Evolutionary conservation across 371 early-diverging fungal species (phyloP).

Genomic region (Coemansia sp.): DNA sequence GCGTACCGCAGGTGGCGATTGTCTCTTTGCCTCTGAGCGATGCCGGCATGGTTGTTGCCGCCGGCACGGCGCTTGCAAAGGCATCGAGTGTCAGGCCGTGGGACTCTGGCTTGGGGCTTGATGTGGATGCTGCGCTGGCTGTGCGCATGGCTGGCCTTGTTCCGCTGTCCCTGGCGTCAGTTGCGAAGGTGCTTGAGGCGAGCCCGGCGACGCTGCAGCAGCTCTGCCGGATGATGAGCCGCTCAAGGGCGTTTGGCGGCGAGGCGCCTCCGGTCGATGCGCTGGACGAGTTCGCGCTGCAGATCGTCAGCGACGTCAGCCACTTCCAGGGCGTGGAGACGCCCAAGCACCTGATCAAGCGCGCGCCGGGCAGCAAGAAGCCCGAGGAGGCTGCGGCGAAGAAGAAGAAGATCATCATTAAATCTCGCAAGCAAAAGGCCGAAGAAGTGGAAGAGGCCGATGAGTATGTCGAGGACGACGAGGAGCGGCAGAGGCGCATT

Average conservation of each 20-base stretch:
- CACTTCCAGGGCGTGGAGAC: constrained; percentile 49
- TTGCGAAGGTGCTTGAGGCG: constrained; percentile 24
- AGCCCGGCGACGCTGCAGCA: constrained; percentile 20
- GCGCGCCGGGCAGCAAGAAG: no score
- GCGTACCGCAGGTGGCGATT: constrained; percentile 17
- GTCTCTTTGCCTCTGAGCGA: constrained; percentile 23
- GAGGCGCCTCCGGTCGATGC: not conserved
- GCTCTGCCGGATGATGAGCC: constrained; percentile 18
- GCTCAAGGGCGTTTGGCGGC: constrained; percentile 8
- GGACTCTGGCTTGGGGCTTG: no score
- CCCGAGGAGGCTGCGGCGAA: not conserved
- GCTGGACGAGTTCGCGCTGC: constrained; percentile 28
- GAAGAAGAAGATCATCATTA: constrained; percentile 31
- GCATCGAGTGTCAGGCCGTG: no score
- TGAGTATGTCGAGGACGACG: constrained; percentile 37
- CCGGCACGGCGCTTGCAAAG: no score
- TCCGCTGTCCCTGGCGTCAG: no score
- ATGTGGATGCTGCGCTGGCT: no score
- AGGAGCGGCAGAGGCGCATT: constrained; percentile 40
- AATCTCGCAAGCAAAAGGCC: constrained; percentile 10
- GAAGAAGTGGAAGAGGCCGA: no score
- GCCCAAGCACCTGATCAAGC: constrained; percentile 38
- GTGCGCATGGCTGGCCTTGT: no score
- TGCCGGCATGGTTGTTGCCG: constrained; percentile 28
- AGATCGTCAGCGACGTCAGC: constrained; percentile 36